These are phyloP conservation scores for Nakazawaea populi DNA, from an alignment of 805 yeast species.

Conservation along the genomic window DNA sequence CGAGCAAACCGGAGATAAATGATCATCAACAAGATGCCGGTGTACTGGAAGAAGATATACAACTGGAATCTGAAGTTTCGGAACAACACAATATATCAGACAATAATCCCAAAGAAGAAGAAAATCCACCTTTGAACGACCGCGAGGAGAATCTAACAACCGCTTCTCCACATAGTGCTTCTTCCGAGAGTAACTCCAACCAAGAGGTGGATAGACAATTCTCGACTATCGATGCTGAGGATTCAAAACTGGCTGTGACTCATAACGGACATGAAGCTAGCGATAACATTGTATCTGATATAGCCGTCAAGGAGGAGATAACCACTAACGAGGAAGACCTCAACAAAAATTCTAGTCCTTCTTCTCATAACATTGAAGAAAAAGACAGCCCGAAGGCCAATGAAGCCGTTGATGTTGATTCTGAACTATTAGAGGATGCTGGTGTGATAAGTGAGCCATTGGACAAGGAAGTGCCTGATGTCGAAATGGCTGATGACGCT, in stretches of 20 bases:
- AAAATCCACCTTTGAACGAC: too few relatives aligned
- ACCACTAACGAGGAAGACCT: background rate
- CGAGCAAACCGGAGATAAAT: too few relatives aligned
- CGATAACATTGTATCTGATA: background rate
- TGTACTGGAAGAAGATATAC: too few relatives aligned
- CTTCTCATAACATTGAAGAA: background rate
- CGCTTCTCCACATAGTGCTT: too few relatives aligned
- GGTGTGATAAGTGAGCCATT: conserved; percentile 7
- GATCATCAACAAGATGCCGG: too few relatives aligned
- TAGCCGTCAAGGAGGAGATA: background rate
- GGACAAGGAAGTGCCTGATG: background rate
- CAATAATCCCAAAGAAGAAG: too few relatives aligned
- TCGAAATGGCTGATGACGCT: background rate
- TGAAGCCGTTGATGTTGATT: conserved; percentile 14
- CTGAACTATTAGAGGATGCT: conserved; percentile 11
- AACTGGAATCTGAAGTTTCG: too few relatives aligned
- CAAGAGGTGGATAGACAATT: too few relatives aligned
- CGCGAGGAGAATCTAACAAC: too few relatives aligned
- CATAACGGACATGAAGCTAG: background rate
- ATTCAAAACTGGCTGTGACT: background rate
- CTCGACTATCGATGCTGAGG: background rate
- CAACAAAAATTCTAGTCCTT: background rate
- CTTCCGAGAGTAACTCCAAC: too few relatives aligned
- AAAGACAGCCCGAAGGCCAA: background rate
- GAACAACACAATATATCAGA: too few relatives aligned